These are phyloP conservation scores for Cucumis hystrix DNA, from an alignment of 306 rosid species.

Conservation along the genomic window DNA sequence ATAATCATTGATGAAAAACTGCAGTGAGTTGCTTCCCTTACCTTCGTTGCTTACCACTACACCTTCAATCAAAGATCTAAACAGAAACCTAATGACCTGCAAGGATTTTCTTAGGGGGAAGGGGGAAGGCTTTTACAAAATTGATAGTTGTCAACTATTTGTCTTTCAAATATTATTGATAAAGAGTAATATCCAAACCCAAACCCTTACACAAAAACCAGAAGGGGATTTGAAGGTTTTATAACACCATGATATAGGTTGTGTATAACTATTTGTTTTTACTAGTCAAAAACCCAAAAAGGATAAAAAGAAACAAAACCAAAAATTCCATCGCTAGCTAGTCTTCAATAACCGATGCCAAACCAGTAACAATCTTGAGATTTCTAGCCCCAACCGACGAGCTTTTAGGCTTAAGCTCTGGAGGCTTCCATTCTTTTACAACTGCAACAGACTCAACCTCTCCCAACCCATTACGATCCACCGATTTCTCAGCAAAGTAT, in stretches of 20 bases:
- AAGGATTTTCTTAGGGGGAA: neutral
- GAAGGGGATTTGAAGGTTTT: constrained; percentile 35
- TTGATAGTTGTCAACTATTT: neutral
- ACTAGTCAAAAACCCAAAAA: constrained; percentile 1
- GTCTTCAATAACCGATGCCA: constrained; percentile 68
- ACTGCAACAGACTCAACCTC: constrained; percentile 28
- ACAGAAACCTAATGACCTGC: neutral
- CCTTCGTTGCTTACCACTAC: neutral
- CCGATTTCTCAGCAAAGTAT: neutral
- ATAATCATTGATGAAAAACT: neutral
- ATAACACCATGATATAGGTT: constrained; percentile 11
- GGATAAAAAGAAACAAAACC: neutral
- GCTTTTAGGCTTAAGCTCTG: constrained; percentile 75
- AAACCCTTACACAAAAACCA: constrained; percentile 49
- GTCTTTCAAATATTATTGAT: constrained; percentile 24
- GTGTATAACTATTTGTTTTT: constrained; percentile 10
- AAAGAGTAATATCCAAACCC: constrained; percentile 20
- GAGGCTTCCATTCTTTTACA: constrained; percentile 48
- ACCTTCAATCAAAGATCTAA: neutral
- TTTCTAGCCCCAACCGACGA: constrained; percentile 36
- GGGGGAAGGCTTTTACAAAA: neutral
- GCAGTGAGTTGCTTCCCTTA: neutral
- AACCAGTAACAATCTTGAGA: constrained; percentile 66
- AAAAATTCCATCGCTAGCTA: constrained; percentile 37
- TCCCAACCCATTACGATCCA: constrained; percentile 31